Conservation (phyloP, 495 filamentous ascomycete genomes). For the Darksidea phi region DNA sequence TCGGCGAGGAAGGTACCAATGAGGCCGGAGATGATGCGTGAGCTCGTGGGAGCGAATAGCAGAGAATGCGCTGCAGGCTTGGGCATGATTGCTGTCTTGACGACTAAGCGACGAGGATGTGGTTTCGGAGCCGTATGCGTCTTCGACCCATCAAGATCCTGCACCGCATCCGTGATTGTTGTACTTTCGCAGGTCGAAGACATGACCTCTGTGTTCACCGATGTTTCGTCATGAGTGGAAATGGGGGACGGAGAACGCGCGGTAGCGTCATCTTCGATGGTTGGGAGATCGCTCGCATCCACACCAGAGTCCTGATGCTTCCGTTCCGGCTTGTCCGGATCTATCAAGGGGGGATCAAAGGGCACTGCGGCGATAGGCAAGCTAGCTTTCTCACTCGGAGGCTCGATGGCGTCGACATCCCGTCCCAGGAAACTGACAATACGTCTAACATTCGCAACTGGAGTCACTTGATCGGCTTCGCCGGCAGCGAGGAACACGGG, state of each 20-base stretch:
- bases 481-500: slow-evolving; percentile 80
- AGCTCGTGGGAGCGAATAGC: slow-evolving; percentile 73
- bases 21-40: slow-evolving; percentile 73
- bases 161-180: background rate
- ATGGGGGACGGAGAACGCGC: background rate
- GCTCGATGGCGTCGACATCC: slow-evolving; percentile 39
- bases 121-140: background rate
- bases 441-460: slow-evolving; percentile 65
- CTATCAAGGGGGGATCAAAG: slow-evolving; percentile 39
- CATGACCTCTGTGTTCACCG: background rate
- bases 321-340: slow-evolving; percentile 17
- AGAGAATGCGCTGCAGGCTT: slow-evolving; percentile 79
- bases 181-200: slow-evolving; percentile 7
- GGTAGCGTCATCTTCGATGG: slow-evolving; percentile 39
- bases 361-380: slow-evolving; percentile 43
- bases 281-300: slow-evolving; percentile 36
- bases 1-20: slow-evolving; percentile 76
- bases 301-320: slow-evolving; percentile 28
- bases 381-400: slow-evolving; percentile 47
- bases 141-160: background rate
- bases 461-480: slow-evolving; percentile 71
- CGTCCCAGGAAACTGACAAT: slow-evolving; percentile 61
- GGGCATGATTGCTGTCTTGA: slow-evolving; percentile 59
- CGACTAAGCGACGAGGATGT: slow-evolving; percentile 20
- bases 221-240: slow-evolving; percentile 3